These are phyloP conservation scores for Soucietia sequanensis DNA, from an alignment of 805 yeast genomes.

Conservation along the genomic window DNA sequence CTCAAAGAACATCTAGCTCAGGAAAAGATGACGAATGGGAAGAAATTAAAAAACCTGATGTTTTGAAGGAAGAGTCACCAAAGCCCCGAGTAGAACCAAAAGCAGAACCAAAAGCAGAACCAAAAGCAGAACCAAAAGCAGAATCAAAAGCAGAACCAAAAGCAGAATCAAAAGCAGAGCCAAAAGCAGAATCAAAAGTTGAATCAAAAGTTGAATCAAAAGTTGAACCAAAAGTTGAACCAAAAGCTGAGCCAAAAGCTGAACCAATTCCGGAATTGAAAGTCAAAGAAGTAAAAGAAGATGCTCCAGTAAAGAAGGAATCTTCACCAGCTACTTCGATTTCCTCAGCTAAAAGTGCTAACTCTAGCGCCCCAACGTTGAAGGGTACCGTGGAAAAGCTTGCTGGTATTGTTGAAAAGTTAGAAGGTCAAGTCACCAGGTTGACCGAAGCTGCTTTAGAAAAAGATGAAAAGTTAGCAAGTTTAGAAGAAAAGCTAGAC, in stretches of 20 bases:
- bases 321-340: constrained; percentile 9
- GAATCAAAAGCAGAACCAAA: constrained; percentile 11
- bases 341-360: constrained; percentile 21
- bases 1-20: constrained; percentile 8
- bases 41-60: constrained; percentile 32
- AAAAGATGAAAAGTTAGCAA: constrained; percentile 60
- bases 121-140: constrained; percentile 8
- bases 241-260: constrained; percentile 18
- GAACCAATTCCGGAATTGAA: constrained; percentile 7
- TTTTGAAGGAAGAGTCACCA: constrained; percentile 12
- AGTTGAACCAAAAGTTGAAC: constrained; percentile 6
- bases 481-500: constrained; percentile 63
- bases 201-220: constrained; percentile 6
- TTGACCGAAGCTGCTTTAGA: constrained; percentile 55
- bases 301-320: constrained; percentile 6
- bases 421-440: constrained; percentile 55
- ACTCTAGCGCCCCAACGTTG: constrained; percentile 54
- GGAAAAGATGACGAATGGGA: constrained; percentile 41
- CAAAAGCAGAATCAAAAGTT: constrained; percentile 7
- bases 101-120: constrained; percentile 3
- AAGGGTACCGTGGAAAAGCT: constrained; percentile 71
- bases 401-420: constrained; percentile 52
- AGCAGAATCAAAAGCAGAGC: constrained; percentile 1
- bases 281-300: background rate
- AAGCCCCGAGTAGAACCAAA: constrained; percentile 8